phyloP scores from a whole-genome alignment of 1,284 basidiomycete genomes.

The Cutaneotrichosporon cavernicola region DNA sequence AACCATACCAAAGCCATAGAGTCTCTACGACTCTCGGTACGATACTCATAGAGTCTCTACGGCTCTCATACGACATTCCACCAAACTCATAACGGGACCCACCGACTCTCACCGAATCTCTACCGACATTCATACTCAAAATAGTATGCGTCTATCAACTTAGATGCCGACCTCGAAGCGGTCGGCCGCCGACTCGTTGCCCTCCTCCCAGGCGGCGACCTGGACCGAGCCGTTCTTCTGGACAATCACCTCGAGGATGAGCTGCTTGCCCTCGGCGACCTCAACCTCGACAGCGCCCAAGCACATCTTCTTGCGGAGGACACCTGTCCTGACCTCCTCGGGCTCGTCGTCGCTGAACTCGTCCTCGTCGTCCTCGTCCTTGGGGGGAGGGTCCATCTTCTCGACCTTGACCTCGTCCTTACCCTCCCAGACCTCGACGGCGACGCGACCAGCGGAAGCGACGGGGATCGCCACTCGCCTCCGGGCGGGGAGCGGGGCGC shows the following conservation, averaged over 20 bases:
- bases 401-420: slow-evolving; percentile 76
- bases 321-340: slow-evolving; percentile 64
- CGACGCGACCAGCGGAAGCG: slow-evolving; percentile 60
- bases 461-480: slow-evolving; percentile 71
- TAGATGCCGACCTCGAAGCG: slow-evolving; percentile 29
- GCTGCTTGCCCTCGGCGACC: slow-evolving; percentile 58
- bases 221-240: slow-evolving; percentile 60
- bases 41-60: no score
- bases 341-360: slow-evolving; percentile 60
- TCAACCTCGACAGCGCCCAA: slow-evolving; percentile 57
- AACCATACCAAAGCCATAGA: no score
- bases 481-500: slow-evolving; percentile 76
- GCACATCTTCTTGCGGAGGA: slow-evolving; percentile 64
- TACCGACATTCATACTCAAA: no score
- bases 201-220: slow-evolving; percentile 58
- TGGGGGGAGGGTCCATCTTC: slow-evolving; percentile 55
- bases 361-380: slow-evolving; percentile 40
- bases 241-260: slow-evolving; percentile 65
- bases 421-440: slow-evolving; percentile 85
- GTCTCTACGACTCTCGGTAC: no score
- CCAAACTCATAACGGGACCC: no score
- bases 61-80: no score
- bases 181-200: slow-evolving; percentile 50
- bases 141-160: slow-evolving; percentile 11
- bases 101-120: no score